Conservation (phyloP, 2,329 filamentous ascomycete genomes). For the Chrysoporthe cubensis region DNA sequence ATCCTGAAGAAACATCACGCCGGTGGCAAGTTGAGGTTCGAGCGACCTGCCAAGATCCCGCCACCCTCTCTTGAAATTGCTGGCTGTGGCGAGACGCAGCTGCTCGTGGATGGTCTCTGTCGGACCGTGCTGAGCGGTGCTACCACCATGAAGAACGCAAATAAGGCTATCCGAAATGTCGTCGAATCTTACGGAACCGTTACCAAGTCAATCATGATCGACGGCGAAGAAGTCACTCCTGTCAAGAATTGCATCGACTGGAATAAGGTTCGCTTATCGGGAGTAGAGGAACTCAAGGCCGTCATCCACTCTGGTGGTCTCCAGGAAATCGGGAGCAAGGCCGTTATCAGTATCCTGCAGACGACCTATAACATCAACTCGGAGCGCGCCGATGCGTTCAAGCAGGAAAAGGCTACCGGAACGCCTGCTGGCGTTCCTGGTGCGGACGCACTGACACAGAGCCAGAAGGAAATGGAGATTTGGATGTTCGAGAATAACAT, state of each 20-base stretch:
- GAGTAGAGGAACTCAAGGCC: conserved; percentile 64
- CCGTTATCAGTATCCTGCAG: conserved; percentile 50
- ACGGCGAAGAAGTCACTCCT: conserved; percentile 11
- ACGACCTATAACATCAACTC: conserved; percentile 72
- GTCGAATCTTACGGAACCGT: conserved; percentile 18
- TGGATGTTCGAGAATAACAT: conserved; percentile 59
- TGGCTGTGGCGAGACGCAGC: conserved; percentile 65
- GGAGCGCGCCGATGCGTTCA: conserved; percentile 45
- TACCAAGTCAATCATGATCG: conserved; percentile 15
- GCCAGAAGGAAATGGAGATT: conserved; percentile 61
- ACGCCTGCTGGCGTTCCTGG: conserved; percentile 49
- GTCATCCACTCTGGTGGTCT: conserved; percentile 74
- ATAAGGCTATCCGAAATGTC: conserved; percentile 67
- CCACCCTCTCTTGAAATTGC: conserved; percentile 71
- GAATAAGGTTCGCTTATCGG: conserved; percentile 67
- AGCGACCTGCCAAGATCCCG: conserved; percentile 67
- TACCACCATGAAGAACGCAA: conserved; percentile 57
- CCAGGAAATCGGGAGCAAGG: conserved; percentile 54
- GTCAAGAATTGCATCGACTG: conserved; percentile 57
- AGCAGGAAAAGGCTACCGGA: conserved; percentile 44
- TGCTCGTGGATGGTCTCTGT: conserved; percentile 57
- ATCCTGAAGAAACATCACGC: conserved; percentile 71
- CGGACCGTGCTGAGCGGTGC: conserved; percentile 58
- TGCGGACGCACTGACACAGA: conserved; percentile 43
- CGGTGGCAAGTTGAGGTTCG: conserved; percentile 46